Percentiles rank a stretch among this genome's conserved stretches.
phyloP scores from a whole-genome alignment of 805 yeast species.

The Nakazawaea wickerhamii region DNA sequence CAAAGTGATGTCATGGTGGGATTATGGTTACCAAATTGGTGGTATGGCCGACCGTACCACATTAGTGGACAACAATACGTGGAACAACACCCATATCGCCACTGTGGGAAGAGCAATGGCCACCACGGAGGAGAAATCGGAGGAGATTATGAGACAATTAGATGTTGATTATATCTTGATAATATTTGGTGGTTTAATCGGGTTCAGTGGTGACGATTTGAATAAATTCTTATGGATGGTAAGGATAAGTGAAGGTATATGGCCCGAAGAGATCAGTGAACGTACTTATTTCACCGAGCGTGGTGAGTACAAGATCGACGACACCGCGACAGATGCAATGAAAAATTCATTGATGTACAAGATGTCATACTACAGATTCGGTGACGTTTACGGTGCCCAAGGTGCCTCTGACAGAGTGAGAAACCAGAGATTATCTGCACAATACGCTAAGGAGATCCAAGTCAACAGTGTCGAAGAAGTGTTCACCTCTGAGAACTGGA shows the following conservation, averaged over 20 bases:
- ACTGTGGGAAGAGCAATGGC: slow-evolving; percentile 99
- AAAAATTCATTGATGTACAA: slow-evolving; percentile 88
- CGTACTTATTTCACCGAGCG: slow-evolving; percentile 73
- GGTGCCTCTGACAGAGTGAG: slow-evolving; percentile 80
- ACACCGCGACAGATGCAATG: slow-evolving; percentile 79
- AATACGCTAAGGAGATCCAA: slow-evolving; percentile 37
- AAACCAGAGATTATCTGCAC: slow-evolving; percentile 47
- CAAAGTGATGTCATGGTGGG: slow-evolving; percentile 99
- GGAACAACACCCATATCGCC: slow-evolving; percentile 99
- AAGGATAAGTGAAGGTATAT: slow-evolving; percentile 95
- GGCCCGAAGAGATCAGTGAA: slow-evolving; percentile 98
- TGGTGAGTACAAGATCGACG: slow-evolving; percentile 89
- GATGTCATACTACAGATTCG: slow-evolving; percentile 84
- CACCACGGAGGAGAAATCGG: slow-evolving; percentile 80
- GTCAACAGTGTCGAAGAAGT: slow-evolving; percentile 87
- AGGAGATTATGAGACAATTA: slow-evolving; percentile 79
- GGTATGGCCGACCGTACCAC: slow-evolving; percentile 99
- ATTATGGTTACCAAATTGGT: slow-evolving; percentile 98
- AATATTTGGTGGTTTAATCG: slow-evolving; percentile 90
- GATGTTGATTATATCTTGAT: slow-evolving; percentile 94
- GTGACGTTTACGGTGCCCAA: slow-evolving; percentile 54
- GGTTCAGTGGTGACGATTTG: slow-evolving; percentile 93
- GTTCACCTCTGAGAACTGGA: slow-evolving; percentile 93
- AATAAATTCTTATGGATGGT: slow-evolving; percentile 99
- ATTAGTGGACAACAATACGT: slow-evolving; percentile 95